Evolutionary conservation across 2,329 filamentous ascomycete species (phyloP), one percentile per base, ranked within the genome.

Genomic region (Sporothrix brunneoviolacea): DNA sequence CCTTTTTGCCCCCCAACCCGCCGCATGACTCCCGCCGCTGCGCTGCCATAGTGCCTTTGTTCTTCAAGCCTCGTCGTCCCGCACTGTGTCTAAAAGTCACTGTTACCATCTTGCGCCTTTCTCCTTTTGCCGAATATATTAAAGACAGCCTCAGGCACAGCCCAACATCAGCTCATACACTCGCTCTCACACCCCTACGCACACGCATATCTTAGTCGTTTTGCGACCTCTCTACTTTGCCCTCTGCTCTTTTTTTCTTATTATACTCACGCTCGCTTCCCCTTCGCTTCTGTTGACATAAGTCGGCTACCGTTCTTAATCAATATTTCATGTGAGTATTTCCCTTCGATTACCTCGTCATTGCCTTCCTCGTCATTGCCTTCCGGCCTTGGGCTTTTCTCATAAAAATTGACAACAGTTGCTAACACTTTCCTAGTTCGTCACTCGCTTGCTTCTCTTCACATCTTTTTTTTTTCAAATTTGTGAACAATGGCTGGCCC

Each of bases 401-500:
- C 16, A 18, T 22, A 16, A 15, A 18, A 32, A 32, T 44, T 33
- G 21, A 24, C 32, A 35, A 12, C 42, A 45, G 16, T 19, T 19
- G 10, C 42, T 61, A 19, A 40, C 42, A 16, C 13, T 45, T 37
- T 15, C 3, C 40, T 38, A 54, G 41, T 18, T 46, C 28, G 48
- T 54, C 55, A 49, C 49, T 57, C 55, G 53, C 53, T 56, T 53
- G 27, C 35, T 43, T 52, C 16, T 52, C 18, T 28, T 42, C 42
- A 35, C 16, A n/a, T 60, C 64, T 65, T 57, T 63, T 65, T 62
- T 28, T 8, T 28, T 32, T 36, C 15, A 37, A 50, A 21, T 27
- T 56, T 59, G 55, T 58, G 51, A 61, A 66, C 68, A 77, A 96
- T 96, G 91, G 88, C 90, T 74, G 89, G 90, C 71, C 88, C 89